Evolutionary conservation across 2,329 filamentous ascomycete species (phyloP).

Genomic region (Trichoderma semiorbis): DNA sequence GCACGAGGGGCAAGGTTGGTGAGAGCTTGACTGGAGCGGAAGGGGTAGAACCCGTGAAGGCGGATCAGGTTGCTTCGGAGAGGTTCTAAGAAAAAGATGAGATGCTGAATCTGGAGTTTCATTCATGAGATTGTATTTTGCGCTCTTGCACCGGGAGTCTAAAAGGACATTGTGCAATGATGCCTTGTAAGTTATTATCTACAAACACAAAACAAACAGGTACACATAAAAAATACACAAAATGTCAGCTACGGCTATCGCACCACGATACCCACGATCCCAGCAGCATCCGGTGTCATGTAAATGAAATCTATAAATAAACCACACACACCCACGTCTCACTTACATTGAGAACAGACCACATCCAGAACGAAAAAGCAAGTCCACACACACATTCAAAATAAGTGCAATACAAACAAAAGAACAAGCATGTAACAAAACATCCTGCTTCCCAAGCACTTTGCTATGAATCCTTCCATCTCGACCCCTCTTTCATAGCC

Average conservation of each 20-base stretch:
- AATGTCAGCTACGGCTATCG: neutral
- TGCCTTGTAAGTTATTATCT: neutral
- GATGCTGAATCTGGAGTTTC: neutral
- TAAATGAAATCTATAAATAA: neutral
- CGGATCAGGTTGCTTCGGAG: slow-evolving; percentile 5
- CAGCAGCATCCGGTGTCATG: neutral
- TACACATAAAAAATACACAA: neutral
- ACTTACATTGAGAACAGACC: neutral
- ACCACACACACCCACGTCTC: neutral
- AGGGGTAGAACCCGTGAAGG: neutral
- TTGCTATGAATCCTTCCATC: neutral
- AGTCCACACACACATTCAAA: neutral
- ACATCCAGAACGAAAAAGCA: neutral
- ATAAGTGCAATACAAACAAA: neutral
- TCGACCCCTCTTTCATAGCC: neutral
- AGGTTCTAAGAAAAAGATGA: neutral
- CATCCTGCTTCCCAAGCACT: neutral
- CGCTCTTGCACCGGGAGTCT: neutral
- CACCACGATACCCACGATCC: neutral
- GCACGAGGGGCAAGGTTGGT: neutral
- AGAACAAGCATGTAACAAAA: neutral
- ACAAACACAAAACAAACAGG: neutral
- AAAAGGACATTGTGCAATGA: neutral
- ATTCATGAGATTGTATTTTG: neutral
- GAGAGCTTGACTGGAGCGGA: neutral